phyloP scores from a whole-genome alignment of 495 filamentous ascomycete species.

The Penicillium samsonianum region DNA sequence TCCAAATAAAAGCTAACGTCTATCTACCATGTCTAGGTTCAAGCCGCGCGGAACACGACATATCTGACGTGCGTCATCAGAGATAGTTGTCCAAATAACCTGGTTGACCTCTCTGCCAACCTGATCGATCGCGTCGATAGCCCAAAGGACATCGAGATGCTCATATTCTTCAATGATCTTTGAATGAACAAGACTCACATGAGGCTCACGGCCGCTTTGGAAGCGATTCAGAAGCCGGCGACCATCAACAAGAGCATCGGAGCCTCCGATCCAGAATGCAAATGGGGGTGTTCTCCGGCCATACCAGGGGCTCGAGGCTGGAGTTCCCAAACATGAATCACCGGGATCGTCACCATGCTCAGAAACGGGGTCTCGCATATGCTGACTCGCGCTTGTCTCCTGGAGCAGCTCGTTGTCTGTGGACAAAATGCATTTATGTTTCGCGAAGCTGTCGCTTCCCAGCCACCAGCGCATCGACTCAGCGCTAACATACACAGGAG shows the following conservation, averaged over 20 bases:
- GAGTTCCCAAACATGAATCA: slow-evolving; percentile 28
- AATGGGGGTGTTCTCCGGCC: slow-evolving; percentile 77
- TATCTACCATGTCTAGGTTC: slow-evolving; percentile 3
- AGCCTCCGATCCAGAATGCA: slow-evolving; percentile 84
- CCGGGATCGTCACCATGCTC: slow-evolving; percentile 24
- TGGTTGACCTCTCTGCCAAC: slow-evolving; percentile 80
- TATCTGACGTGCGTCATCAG: slow-evolving; percentile 51
- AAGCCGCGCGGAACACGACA: slow-evolving; percentile 64
- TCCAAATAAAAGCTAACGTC: neutral
- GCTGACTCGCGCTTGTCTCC: slow-evolving; percentile 63
- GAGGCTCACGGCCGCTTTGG: slow-evolving; percentile 75
- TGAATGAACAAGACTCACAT: slow-evolving; percentile 75
- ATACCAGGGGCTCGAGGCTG: slow-evolving; percentile 71
- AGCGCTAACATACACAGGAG: slow-evolving; percentile 84
- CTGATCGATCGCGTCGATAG: slow-evolving; percentile 83
- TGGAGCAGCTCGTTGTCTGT: slow-evolving; percentile 65
- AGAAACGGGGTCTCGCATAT: neutral
- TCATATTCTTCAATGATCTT: slow-evolving; percentile 90
- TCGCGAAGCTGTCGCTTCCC: slow-evolving; percentile 86
- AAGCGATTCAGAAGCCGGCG: slow-evolving; percentile 71
- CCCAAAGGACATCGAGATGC: slow-evolving; percentile 96
- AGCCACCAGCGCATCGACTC: slow-evolving; percentile 98
- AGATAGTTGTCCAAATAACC: slow-evolving; percentile 76
- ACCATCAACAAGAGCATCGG: slow-evolving; percentile 84
- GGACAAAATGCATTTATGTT: slow-evolving; percentile 85